Conservation (phyloP, 805 yeast genomes). For the Saturnispora bothae region DNA sequence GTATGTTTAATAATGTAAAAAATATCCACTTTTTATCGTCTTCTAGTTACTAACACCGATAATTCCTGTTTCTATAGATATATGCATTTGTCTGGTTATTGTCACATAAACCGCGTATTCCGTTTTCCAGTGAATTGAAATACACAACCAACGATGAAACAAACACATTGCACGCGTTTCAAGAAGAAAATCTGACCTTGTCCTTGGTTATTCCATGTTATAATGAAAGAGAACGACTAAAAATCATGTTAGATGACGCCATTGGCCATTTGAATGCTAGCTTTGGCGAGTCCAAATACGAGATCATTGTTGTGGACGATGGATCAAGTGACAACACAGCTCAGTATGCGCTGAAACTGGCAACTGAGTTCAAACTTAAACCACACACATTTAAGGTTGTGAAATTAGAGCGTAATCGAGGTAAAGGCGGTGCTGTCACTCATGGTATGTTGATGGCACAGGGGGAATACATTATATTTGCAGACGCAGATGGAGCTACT, state of each 20-base stretch:
- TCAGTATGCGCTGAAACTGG: constrained; percentile 57
- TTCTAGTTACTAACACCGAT: constrained; percentile 6
- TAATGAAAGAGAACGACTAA: constrained; percentile 70
- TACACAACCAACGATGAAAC: constrained; percentile 41
- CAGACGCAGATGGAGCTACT: constrained; percentile 97
- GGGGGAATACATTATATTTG: constrained; percentile 72
- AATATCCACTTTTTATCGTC: no score
- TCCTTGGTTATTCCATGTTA: constrained; percentile 90
- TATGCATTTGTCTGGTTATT: constrained; percentile 29
- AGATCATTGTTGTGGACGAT: constrained; percentile 83
- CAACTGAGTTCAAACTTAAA: constrained; percentile 33
- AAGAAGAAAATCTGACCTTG: constrained; percentile 26
- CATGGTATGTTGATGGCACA: constrained; percentile 75
- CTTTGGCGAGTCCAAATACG: constrained; percentile 37
- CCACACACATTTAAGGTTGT: constrained; percentile 63
- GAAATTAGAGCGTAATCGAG: constrained; percentile 66
- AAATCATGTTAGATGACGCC: constrained; percentile 61
- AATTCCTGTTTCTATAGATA: constrained; percentile 28
- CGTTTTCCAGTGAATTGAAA: constrained; percentile 40
- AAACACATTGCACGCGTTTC: constrained; percentile 29
- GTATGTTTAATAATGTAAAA: constrained; percentile 5
- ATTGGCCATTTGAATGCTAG: constrained; percentile 37
- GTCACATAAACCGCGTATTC: constrained; percentile 54
- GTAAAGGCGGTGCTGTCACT: constrained; percentile 94
- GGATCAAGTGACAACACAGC: constrained; percentile 80